Evolutionary conservation across 2,329 filamentous ascomycete genomes (phyloP).

Genomic region (Botrytis byssoidea): DNA sequence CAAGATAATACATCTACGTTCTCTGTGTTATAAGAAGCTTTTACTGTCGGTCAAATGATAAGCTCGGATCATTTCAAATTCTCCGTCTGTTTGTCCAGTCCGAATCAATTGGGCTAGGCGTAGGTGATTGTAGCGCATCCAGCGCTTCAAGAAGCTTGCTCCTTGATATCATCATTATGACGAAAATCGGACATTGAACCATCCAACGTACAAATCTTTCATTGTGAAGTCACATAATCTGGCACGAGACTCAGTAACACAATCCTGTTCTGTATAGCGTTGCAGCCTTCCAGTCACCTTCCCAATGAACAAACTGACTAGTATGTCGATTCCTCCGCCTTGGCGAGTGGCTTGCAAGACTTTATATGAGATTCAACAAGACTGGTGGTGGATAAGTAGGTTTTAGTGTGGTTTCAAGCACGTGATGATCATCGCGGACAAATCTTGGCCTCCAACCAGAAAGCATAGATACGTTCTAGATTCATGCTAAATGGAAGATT

Average conservation of each 20-base stretch:
- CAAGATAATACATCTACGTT: background rate
- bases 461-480: background rate
- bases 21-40: background rate
- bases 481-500: constrained; percentile 13
- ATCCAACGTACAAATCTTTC: background rate
- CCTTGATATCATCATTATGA: background rate
- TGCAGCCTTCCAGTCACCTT: background rate
- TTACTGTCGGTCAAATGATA: too few species aligned
- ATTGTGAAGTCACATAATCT: background rate
- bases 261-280: background rate
- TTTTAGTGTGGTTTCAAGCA: background rate
- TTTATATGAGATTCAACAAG: background rate
- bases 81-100: background rate
- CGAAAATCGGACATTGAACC: background rate
- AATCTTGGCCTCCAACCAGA: constrained; percentile 15
- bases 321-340: background rate
- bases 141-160: background rate
- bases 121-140: background rate
- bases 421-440: constrained; percentile 8
- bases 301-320: background rate
- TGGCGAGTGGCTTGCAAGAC: background rate
- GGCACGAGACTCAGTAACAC: background rate
- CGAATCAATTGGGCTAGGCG: background rate
- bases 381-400: background rate
- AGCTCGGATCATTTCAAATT: background rate